These are phyloP conservation scores for Vanilla planifolia DNA, from an alignment of 106 monocot genomes.

Conservation along the genomic window DNA sequence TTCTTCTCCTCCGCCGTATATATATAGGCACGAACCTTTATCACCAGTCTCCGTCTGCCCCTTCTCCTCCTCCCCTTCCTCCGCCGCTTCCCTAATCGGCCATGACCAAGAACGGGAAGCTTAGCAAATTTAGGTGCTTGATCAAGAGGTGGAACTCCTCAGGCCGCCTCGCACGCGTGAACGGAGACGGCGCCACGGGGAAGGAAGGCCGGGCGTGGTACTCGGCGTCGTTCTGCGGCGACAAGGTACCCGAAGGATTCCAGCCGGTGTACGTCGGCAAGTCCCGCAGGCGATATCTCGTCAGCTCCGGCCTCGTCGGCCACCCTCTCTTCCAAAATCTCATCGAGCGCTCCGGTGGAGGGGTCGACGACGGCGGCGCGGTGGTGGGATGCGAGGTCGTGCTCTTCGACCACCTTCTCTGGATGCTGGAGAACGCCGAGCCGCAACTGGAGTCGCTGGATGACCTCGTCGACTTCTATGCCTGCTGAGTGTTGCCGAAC, in stretches of 20 bases:
- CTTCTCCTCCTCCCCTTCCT: not conserved
- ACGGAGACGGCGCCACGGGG: not conserved
- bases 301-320: constrained; percentile 27
- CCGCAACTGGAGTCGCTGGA: constrained; percentile 46
- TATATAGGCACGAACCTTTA: too few relatives aligned
- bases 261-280: constrained; percentile 58
- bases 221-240: constrained; percentile 19
- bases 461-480: constrained; percentile 56
- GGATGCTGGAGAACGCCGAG: constrained; percentile 72
- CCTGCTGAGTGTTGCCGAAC: constrained; percentile 15
- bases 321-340: constrained; percentile 47
- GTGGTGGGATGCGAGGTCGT: constrained; percentile 66
- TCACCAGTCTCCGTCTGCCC: too few relatives aligned
- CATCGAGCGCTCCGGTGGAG: constrained; percentile 28
- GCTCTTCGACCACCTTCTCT: constrained; percentile 72
- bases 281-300: constrained; percentile 56
- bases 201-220: constrained; percentile 14
- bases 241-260: constrained; percentile 35
- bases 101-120: constrained; percentile 28
- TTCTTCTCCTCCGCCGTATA: too few relatives aligned
- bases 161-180: constrained; percentile 13
- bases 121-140: constrained; percentile 75
- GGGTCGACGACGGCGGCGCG: not conserved
- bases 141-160: constrained; percentile 60
- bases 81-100: not conserved